These are phyloP conservation scores for Aspergillus costaricaensis DNA, from an alignment of 2,329 filamentous ascomycete genomes.

Conservation along the genomic window DNA sequence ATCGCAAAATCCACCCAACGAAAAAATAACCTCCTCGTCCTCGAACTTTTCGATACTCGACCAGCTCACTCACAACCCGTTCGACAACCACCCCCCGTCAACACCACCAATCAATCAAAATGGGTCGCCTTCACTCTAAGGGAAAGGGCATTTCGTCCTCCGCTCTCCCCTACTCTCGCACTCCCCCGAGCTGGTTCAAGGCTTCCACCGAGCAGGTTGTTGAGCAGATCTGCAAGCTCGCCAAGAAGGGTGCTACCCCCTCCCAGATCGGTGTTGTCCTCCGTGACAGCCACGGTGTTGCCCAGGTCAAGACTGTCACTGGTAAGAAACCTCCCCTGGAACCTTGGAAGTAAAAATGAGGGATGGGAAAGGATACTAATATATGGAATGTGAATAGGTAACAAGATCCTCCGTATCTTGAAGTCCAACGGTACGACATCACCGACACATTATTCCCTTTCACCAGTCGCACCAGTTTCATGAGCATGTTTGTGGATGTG, in stretches of 20 bases:
- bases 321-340: slow-evolving; percentile 59
- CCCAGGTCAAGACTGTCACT: slow-evolving; percentile 96
- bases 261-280: slow-evolving; percentile 99
- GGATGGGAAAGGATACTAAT: slow-evolving; percentile 41
- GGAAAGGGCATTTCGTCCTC: slow-evolving; percentile 99
- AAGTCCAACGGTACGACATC: slow-evolving; percentile 84
- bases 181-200: slow-evolving; percentile 93
- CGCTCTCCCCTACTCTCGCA: slow-evolving; percentile 95
- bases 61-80: slow-evolving; percentile 25
- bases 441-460: slow-evolving; percentile 10
- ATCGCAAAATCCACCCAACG: slow-evolving; percentile 15
- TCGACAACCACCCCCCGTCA: slow-evolving; percentile 32
- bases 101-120: slow-evolving; percentile 27
- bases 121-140: slow-evolving; percentile 93
- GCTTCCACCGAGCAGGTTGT: slow-evolving; percentile 97
- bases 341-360: too few species aligned
- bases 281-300: slow-evolving; percentile 95
- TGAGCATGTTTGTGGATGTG: not conserved
- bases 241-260: slow-evolving; percentile 97
- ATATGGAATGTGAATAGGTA: slow-evolving; percentile 61
- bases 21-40: slow-evolving; percentile 12
- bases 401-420: slow-evolving; percentile 99
- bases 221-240: slow-evolving; percentile 98
- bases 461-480: slow-evolving; percentile 6
- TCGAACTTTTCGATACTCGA: slow-evolving; percentile 9